Evolutionary conservation across 2,329 filamentous ascomycete genomes (phyloP).

Genomic region (Chaetomiaceae sp.): DNA sequence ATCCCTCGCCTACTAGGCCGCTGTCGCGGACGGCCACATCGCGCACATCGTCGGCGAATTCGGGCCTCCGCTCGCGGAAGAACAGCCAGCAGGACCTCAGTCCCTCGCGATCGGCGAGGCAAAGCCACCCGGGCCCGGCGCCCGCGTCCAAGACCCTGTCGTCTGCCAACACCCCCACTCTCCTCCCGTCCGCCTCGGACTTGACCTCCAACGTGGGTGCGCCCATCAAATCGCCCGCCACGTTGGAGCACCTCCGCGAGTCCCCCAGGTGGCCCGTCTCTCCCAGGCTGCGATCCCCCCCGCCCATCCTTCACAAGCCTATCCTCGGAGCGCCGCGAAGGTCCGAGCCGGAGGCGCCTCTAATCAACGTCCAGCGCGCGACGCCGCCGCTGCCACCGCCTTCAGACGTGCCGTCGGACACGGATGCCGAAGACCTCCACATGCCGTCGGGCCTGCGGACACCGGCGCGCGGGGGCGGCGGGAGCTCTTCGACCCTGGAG

Average conservation of each 20-base stretch:
- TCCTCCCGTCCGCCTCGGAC: slow-evolving; percentile 58
- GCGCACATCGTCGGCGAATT: slow-evolving; percentile 28
- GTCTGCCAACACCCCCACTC: slow-evolving; percentile 58
- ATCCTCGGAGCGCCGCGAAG: slow-evolving; percentile 40
- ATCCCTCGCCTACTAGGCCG: slow-evolving; percentile 43
- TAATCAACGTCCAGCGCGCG: slow-evolving; percentile 48
- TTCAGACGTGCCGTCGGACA: slow-evolving; percentile 39
- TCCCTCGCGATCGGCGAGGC: slow-evolving; percentile 47
- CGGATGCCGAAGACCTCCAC: slow-evolving; percentile 46
- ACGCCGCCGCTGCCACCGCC: slow-evolving; percentile 38
- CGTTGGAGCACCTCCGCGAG: slow-evolving; percentile 44
- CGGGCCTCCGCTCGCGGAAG: slow-evolving; percentile 53
- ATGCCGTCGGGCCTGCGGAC: slow-evolving; percentile 51
- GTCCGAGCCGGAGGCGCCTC: slow-evolving; percentile 44
- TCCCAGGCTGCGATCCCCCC: slow-evolving; percentile 70
- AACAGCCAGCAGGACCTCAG: slow-evolving; percentile 60
- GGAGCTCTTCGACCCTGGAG: slow-evolving; percentile 62
- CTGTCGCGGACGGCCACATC: slow-evolving; percentile 27
- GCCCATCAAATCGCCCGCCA: slow-evolving; percentile 54
- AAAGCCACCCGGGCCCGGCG: slow-evolving; percentile 53
- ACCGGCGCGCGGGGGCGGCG: slow-evolving; percentile 53
- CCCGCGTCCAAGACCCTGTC: slow-evolving; percentile 63
- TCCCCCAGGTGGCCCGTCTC: slow-evolving; percentile 70
- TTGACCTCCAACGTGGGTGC: slow-evolving; percentile 53
- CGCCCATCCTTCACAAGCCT: slow-evolving; percentile 49